These are phyloP conservation scores for Phytophthora rubi DNA, from an alignment of 352 stramenopile species.

Conservation along the genomic window DNA sequence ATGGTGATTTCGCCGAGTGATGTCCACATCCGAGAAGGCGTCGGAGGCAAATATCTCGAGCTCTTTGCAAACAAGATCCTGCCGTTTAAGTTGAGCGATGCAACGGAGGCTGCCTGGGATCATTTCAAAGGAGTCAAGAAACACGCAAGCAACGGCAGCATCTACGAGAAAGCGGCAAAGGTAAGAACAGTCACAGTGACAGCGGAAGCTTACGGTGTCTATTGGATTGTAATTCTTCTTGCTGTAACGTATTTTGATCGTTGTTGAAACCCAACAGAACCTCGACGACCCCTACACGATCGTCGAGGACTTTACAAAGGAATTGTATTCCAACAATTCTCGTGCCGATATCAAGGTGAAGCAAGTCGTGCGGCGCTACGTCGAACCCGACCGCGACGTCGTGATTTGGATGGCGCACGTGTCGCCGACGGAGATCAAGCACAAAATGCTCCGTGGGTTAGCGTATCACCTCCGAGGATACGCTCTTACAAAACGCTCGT, in stretches of 20 bases:
- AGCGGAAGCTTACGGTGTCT: too few relatives aligned
- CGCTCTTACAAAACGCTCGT: slow-evolving; percentile 55
- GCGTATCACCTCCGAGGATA: slow-evolving; percentile 61
- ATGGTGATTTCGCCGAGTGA: slow-evolving; percentile 31
- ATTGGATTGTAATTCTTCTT: not conserved
- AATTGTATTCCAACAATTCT: slow-evolving; percentile 56
- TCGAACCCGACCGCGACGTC: slow-evolving; percentile 57
- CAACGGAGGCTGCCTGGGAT: slow-evolving; percentile 28
- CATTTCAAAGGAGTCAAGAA: slow-evolving; percentile 41
- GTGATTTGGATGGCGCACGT: slow-evolving; percentile 65
- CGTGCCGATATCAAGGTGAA: slow-evolving; percentile 55
- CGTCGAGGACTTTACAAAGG: slow-evolving; percentile 62
- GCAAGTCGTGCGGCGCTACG: slow-evolving; percentile 63
- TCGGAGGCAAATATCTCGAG: slow-evolving; percentile 31
- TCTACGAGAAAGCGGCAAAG: slow-evolving; percentile 40
- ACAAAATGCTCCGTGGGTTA: slow-evolving; percentile 41
- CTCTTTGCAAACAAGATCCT: slow-evolving; percentile 38
- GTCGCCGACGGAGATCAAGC: slow-evolving; percentile 59
- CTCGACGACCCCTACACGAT: slow-evolving; percentile 56
- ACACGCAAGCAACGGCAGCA: slow-evolving; percentile 31
- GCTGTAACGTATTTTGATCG: slow-evolving; percentile 1
- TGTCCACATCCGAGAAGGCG: slow-evolving; percentile 27
- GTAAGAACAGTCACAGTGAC: slow-evolving; percentile 2
- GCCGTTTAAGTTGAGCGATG: slow-evolving; percentile 27
- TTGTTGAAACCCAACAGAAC: slow-evolving; percentile 17